Percentiles rank a stretch among this genome's conserved stretches.
These are phyloP conservation scores for Fusarium armeniacum DNA, from an alignment of 2,329 filamentous ascomycete species.

Conservation along the genomic window DNA sequence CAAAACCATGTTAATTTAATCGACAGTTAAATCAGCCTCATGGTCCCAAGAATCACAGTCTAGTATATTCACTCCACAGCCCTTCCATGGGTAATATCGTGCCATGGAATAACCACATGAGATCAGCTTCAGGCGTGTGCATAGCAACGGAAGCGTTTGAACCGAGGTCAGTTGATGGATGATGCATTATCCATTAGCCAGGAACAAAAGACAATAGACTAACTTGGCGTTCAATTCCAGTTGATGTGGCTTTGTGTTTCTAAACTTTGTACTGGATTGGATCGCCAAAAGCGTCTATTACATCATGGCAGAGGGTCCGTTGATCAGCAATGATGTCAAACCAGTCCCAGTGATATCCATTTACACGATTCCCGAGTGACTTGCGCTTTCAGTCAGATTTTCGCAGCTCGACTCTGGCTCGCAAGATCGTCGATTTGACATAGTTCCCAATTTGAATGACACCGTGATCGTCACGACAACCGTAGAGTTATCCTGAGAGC, in stretches of 20 bases:
- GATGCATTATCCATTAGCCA: slow-evolving; percentile 2
- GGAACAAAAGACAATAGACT: not conserved
- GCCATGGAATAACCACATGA: not conserved
- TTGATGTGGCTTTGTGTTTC: slow-evolving; percentile 7
- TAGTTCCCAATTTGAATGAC: not conserved
- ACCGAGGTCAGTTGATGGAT: not conserved
- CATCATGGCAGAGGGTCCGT: slow-evolving; percentile 27
- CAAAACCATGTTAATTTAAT: not conserved
- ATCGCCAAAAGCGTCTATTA: slow-evolving; percentile 32
- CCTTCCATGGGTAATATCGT: not conserved
- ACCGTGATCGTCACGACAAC: not conserved
- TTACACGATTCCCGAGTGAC: not conserved
- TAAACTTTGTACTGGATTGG: slow-evolving; percentile 20
- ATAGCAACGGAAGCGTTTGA: slow-evolving; percentile 8
- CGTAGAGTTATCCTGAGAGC: not conserved
- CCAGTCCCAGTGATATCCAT: not conserved
- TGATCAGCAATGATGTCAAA: slow-evolving; percentile 28
- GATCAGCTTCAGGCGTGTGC: slow-evolving; percentile 7
- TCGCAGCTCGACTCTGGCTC: not conserved
- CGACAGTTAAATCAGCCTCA: not conserved
- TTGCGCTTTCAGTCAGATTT: not conserved
- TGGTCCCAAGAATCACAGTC: not conserved
- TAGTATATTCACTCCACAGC: slow-evolving; percentile 2
- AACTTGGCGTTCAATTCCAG: slow-evolving; percentile 1
- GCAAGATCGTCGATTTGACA: slow-evolving; percentile 14